Conservation (phyloP, 2,329 filamentous ascomycete species). For the Colletotrichum lini region DNA sequence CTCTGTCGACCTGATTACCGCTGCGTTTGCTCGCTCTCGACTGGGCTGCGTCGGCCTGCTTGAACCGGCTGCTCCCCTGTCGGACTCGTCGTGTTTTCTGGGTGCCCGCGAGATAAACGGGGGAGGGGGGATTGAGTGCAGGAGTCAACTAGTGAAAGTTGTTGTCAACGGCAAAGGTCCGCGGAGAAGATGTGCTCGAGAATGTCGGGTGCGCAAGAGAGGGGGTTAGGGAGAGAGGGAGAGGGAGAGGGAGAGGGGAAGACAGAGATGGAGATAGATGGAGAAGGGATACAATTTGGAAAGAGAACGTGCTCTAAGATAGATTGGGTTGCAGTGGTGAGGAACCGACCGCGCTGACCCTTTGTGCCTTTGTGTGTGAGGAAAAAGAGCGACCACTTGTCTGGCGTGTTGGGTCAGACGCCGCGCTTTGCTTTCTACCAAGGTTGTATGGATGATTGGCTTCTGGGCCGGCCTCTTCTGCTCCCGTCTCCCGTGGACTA, state of each 20-base stretch:
- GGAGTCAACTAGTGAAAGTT: background rate
- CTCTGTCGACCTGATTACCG: constrained; percentile 9
- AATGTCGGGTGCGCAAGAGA: background rate
- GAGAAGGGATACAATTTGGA: background rate
- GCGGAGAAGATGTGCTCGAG: background rate
- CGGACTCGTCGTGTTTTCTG: background rate
- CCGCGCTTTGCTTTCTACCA: constrained; percentile 10
- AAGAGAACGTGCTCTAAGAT: constrained; percentile 20
- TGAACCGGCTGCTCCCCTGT: constrained; percentile 10
- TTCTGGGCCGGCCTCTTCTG: constrained; percentile 14
- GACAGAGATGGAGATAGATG: background rate
- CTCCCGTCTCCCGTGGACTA: constrained; percentile 3
- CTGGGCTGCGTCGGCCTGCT: constrained; percentile 10
- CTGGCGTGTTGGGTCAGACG: constrained; percentile 22
- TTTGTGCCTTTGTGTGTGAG: constrained; percentile 20
- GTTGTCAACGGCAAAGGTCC: too few relatives aligned
- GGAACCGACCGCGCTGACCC: constrained; percentile 28
- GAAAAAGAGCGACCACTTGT: constrained; percentile 22
- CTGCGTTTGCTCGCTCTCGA: constrained; percentile 23
- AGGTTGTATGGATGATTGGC: constrained; percentile 8
- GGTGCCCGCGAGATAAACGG: background rate
- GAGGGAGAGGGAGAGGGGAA: background rate
- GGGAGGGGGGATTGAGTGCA: background rate
- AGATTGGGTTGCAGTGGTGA: constrained; percentile 6
- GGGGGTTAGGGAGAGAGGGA: background rate